phyloP scores from a whole-genome alignment of 2,329 filamentous ascomycete species.

The Talaromyces islandicus region DNA sequence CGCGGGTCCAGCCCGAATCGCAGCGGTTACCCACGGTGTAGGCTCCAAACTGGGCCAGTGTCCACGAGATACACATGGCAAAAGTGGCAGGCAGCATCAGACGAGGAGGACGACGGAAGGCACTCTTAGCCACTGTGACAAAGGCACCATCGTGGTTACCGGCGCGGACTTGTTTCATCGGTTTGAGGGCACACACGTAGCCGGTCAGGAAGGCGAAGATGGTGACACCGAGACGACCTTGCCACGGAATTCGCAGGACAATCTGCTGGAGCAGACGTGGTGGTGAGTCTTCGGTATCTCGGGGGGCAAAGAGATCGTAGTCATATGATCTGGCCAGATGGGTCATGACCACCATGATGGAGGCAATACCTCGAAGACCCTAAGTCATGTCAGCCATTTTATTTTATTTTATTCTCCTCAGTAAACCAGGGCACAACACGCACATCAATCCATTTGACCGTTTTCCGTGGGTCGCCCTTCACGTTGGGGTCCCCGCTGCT shows the following conservation, averaged over 20 bases:
- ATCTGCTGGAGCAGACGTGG: constrained; percentile 47
- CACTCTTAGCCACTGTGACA: constrained; percentile 46
- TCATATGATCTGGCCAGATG: constrained; percentile 49
- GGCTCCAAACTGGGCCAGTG: constrained; percentile 43
- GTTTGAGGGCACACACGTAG: constrained; percentile 52
- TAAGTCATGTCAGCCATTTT: constrained; percentile 17
- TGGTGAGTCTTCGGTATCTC: constrained; percentile 35
- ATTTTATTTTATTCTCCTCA: too few relatives aligned
- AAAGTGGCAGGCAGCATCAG: constrained; percentile 49
- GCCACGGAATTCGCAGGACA: constrained; percentile 50
- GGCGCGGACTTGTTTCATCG: constrained; percentile 45
- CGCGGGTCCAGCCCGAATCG: constrained; percentile 48
- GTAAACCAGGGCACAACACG: constrained; percentile 28
- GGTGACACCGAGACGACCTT: constrained; percentile 50
- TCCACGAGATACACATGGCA: constrained; percentile 47
- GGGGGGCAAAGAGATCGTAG: constrained; percentile 46
- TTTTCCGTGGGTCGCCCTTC: constrained; percentile 29
- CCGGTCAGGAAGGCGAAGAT: constrained; percentile 53
- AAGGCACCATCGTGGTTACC: constrained; percentile 41
- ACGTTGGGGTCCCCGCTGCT: constrained; percentile 16
- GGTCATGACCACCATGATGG: constrained; percentile 48
- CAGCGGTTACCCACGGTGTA: constrained; percentile 44
- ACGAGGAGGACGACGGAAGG: constrained; percentile 48
- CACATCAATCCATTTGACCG: constrained; percentile 57
- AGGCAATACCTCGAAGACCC: constrained; percentile 50